Conservation (phyloP, 2,329 filamentous ascomycete species). For the Aureobasidium sp. region DNA sequence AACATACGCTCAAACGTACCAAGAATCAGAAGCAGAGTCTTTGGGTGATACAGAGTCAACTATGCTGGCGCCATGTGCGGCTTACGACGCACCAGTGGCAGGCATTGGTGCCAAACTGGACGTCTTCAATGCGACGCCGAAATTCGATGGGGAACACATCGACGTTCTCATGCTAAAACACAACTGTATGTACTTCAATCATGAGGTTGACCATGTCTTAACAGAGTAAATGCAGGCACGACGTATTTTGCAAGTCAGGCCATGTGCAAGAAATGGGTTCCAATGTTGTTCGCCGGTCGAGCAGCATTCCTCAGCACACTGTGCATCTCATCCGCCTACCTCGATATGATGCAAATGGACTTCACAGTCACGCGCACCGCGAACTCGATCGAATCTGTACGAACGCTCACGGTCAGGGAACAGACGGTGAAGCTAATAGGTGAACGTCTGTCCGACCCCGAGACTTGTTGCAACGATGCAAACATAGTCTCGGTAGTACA, state of each 20-base stretch:
- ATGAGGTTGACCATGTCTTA: background rate
- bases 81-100: background rate
- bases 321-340: constrained; percentile 27
- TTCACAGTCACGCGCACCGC: background rate
- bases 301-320: constrained; percentile 28
- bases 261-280: constrained; percentile 25
- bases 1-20: background rate
- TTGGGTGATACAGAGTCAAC: background rate
- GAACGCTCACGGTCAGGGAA: constrained; percentile 12
- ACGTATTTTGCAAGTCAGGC: constrained; percentile 24
- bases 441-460: constrained; percentile 22
- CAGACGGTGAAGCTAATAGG: constrained; percentile 22
- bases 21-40: background rate
- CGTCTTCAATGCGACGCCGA: constrained; percentile 3
- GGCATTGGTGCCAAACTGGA: constrained; percentile 6
- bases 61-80: background rate
- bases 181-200: constrained; percentile 21
- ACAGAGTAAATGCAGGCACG: constrained; percentile 18
- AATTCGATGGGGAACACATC: constrained; percentile 15
- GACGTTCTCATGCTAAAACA: constrained; percentile 25
- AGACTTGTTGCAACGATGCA: constrained; percentile 23
- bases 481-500: constrained; percentile 29
- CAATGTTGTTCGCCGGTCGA: constrained; percentile 21
- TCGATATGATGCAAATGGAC: constrained; percentile 27
- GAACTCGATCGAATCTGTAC: constrained; percentile 7